phyloP scores from a whole-genome alignment of 306 rosid genomes.

The Carpinus fangiana region DNA sequence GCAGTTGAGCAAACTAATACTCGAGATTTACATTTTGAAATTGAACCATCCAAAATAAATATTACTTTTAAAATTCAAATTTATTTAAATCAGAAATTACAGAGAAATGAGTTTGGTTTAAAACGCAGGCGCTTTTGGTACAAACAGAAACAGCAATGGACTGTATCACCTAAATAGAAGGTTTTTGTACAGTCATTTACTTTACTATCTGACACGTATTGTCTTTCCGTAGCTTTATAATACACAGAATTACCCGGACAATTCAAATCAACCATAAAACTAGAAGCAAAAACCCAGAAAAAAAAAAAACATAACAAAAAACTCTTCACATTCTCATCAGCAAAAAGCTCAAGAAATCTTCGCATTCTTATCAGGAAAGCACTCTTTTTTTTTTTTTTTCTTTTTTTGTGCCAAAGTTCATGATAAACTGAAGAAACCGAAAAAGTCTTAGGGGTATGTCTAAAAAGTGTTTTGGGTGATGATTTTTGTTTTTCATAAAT shows the following conservation, averaged over 20 bases:
- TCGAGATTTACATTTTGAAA: not conserved
- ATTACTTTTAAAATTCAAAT: not conserved
- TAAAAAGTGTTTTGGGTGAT: too few species aligned
- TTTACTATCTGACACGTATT: not conserved
- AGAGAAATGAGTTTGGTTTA: not conserved
- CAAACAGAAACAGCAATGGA: not conserved
- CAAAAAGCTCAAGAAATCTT: not conserved
- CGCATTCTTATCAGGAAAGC: not conserved
- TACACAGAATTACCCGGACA: not conserved
- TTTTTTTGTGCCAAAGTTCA: not conserved
- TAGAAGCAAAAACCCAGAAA: conserved; percentile 10
- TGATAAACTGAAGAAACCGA: not conserved
- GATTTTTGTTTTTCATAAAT: too few species aligned
- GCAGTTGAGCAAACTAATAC: not conserved
- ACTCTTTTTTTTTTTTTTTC: not conserved
- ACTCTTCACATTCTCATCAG: too few species aligned
- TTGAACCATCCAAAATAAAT: not conserved
- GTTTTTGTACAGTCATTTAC: not conserved
- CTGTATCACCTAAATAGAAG: not conserved
- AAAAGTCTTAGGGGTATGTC: too few species aligned
- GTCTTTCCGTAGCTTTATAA: not conserved
- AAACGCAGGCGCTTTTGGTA: not conserved
- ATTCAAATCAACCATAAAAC: conserved; percentile 8
- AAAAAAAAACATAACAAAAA: not conserved
- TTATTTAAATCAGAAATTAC: not conserved